Percentiles rank a stretch among this genome's conserved stretches.
phyloP scores from a whole-genome alignment of 192 early-diverging fungal genomes.

The Phycomyces nitens region DNA sequence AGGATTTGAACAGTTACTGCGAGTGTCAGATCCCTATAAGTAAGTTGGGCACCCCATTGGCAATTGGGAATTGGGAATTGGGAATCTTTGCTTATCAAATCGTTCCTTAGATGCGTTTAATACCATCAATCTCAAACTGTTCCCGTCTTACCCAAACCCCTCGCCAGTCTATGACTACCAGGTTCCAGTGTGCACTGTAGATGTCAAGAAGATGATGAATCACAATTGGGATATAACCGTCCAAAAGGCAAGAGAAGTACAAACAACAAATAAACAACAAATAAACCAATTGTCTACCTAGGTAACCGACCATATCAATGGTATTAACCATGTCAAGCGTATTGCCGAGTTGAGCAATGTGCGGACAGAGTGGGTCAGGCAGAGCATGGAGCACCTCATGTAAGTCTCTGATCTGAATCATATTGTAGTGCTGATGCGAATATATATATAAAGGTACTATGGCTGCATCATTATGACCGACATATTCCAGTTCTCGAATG shows the following conservation, averaged over 20 bases:
- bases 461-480: conserved; percentile 89
- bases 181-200: conserved; percentile 76
- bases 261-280: background rate
- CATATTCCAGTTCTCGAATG: conserved; percentile 94
- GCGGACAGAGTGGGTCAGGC: conserved; percentile 64
- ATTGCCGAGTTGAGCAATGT: conserved; percentile 83
- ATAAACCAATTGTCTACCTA: conserved; percentile 22
- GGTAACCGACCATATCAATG: conserved; percentile 81
- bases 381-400: conserved; percentile 86
- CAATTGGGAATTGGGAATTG: too few relatives aligned
- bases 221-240: conserved; percentile 94
- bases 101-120: conserved; percentile 66
- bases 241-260: conserved; percentile 42
- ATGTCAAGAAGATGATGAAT: conserved; percentile 56
- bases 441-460: conserved; percentile 59
- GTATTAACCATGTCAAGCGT: conserved; percentile 75
- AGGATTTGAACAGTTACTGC: conserved; percentile 81
- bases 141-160: conserved; percentile 76
- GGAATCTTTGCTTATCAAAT: too few relatives aligned
- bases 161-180: conserved; percentile 73
- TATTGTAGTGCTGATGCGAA: background rate
- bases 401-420: conserved; percentile 47
- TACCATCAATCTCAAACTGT: conserved; percentile 83
- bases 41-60: conserved; percentile 38
- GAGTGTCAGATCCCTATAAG: conserved; percentile 87